Conservation (phyloP, 2,329 filamentous ascomycete genomes). For the Curvularia sp. region DNA sequence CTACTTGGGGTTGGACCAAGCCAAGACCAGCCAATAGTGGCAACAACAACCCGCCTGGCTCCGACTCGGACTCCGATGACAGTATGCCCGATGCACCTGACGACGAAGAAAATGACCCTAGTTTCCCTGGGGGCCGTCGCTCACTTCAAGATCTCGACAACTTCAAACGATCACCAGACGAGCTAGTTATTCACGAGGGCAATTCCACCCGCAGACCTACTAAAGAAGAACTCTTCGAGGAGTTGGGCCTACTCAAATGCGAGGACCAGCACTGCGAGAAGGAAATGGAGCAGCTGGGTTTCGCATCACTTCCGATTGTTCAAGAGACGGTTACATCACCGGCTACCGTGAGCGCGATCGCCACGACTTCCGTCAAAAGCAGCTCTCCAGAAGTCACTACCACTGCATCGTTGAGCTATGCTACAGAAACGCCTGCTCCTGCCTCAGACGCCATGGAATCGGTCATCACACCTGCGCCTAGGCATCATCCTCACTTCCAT, state of each 20-base stretch:
- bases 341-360: too few species aligned
- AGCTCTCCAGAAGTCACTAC: too few species aligned
- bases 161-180: neutral
- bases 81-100: neutral
- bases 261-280: neutral
- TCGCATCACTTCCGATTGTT: slow-evolving; percentile 3
- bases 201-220: slow-evolving; percentile 2
- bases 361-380: too few species aligned
- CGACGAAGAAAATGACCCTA: neutral
- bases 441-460: neutral
- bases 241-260: slow-evolving; percentile 5
- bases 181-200: slow-evolving; percentile 1
- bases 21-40: neutral
- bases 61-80: neutral
- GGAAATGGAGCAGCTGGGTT: slow-evolving; percentile 8
- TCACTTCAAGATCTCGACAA: neutral
- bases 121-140: neutral
- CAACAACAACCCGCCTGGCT: neutral
- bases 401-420: too few species aligned
- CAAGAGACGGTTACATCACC: too few species aligned
- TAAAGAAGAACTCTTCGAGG: neutral
- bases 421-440: too few species aligned
- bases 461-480: neutral
- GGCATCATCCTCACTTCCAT: too few species aligned
- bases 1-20: neutral